Conservation (phyloP, 176 grass and related monocot genomes). For the Aegilops speltoides region DNA sequence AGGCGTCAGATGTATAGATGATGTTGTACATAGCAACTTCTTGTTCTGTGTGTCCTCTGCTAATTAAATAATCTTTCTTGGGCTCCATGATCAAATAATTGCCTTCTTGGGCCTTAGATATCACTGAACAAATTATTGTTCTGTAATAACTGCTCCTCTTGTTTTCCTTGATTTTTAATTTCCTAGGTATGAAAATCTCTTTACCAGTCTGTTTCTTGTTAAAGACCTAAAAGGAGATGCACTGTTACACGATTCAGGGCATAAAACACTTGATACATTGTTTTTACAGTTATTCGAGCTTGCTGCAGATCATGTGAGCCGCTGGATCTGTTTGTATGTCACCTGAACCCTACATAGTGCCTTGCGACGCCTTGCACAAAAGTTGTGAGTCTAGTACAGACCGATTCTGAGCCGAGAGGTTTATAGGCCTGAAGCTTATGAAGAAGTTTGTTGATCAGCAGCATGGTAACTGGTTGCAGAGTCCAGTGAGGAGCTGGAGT, state of each 20-base stretch:
- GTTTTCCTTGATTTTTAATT: too few relatives aligned
- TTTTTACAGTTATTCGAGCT: slow-evolving; percentile 48
- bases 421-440: too few relatives aligned
- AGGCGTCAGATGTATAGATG: too few relatives aligned
- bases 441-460: too few relatives aligned
- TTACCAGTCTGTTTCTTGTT: neutral
- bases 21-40: neutral
- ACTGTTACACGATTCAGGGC: neutral
- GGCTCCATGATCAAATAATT: neutral
- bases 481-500: too few relatives aligned
- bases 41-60: neutral
- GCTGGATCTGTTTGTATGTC: slow-evolving; percentile 81
- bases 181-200: neutral
- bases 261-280: neutral
- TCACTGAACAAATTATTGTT: neutral
- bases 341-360: slow-evolving; percentile 51
- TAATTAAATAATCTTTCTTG: neutral
- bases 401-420: too few relatives aligned
- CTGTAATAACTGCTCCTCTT: neutral
- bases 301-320: slow-evolving; percentile 60
- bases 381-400: too few relatives aligned
- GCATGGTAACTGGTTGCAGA: too few relatives aligned
- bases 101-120: neutral
- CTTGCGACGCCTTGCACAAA: too few relatives aligned
- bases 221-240: neutral